A percentile compares a stretch with the other conserved stretches of the same genome.
Evolutionary conservation across 164 flowering plant species (phyloP).

Genomic region (Echeveria elegans): DNA sequence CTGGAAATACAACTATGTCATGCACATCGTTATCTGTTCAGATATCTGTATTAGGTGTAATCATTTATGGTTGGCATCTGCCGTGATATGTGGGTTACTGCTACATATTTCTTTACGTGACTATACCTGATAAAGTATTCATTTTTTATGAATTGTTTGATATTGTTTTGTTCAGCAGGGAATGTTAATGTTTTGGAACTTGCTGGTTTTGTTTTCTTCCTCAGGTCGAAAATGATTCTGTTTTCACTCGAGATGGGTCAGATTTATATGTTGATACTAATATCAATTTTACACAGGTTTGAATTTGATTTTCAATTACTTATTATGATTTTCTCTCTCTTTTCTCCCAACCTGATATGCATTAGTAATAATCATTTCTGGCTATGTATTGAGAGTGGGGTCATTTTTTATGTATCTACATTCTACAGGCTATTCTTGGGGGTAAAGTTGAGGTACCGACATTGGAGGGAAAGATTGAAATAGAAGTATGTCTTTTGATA

Average conservation of each 20-base stretch:
- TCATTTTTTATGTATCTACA: background rate
- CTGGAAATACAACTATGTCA: background rate
- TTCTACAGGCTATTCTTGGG: constrained; percentile 81
- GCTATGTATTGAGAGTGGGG: too few relatives aligned
- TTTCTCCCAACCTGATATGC: too few relatives aligned
- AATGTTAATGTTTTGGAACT: background rate
- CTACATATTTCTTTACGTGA: background rate
- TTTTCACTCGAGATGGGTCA: constrained; percentile 68
- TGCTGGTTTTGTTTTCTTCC: constrained; percentile 6
- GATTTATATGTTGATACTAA: constrained; percentile 68
- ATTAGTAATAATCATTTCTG: too few relatives aligned
- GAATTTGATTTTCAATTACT: background rate
- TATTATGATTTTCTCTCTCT: background rate
- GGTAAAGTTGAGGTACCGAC: constrained; percentile 83
- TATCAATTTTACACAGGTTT: constrained; percentile 90
- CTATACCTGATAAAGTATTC: too few relatives aligned
- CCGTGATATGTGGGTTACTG: constrained; percentile 14
- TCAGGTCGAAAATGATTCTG: constrained; percentile 65
- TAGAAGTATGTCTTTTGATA: constrained; percentile 39
- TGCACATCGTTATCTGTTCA: background rate
- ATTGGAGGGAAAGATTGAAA: constrained; percentile 52
- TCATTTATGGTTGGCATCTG: background rate
- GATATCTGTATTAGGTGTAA: background rate
- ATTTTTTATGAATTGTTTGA: too few relatives aligned
- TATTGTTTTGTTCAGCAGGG: background rate